Conservation (phyloP, 23 red algal genomes). For the Gracilaria vermiculophylla region DNA sequence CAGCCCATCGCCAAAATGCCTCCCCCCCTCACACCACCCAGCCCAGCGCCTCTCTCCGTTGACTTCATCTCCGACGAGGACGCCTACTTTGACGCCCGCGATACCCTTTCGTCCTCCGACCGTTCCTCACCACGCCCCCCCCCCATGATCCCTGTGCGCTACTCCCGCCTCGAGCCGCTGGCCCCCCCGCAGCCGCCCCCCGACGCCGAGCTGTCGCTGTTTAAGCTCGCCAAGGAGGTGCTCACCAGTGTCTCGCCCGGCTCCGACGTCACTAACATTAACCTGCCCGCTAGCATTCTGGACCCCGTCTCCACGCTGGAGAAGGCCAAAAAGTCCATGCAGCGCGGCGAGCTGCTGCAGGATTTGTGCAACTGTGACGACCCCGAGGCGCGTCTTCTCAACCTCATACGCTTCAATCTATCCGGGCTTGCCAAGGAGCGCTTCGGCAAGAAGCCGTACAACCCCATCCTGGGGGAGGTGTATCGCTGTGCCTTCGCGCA, state of each 20-base stretch:
- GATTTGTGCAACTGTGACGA: constrained; percentile 48
- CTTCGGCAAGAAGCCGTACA: constrained; percentile 96
- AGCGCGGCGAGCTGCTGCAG: constrained; percentile 88
- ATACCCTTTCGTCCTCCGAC: constrained; percentile 28
- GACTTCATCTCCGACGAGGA: constrained; percentile 45
- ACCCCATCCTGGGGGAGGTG: constrained; percentile 91
- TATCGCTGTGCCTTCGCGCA: constrained; percentile 87
- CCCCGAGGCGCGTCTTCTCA: constrained; percentile 74
- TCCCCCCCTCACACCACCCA: not conserved
- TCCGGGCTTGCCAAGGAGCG: constrained; percentile 86
- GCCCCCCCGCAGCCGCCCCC: constrained; percentile 47
- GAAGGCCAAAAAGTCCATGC: constrained; percentile 89
- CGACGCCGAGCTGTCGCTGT: constrained; percentile 70
- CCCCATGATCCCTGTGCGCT: constrained; percentile 27
- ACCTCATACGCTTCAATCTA: constrained; percentile 77
- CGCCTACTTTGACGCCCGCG: constrained; percentile 28
- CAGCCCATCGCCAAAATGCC: constrained; percentile 3
- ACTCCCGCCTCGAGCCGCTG: constrained; percentile 40
- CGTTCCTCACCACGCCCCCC: constrained; percentile 25
- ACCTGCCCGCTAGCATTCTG: constrained; percentile 87
- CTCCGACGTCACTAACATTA: constrained; percentile 77
- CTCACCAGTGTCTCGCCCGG: constrained; percentile 84
- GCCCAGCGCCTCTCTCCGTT: not conserved
- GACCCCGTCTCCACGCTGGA: constrained; percentile 91
- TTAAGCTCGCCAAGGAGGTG: constrained; percentile 86